Conservation (phyloP, 208 protist species). For the Trypanosoma platydactyli region DNA sequence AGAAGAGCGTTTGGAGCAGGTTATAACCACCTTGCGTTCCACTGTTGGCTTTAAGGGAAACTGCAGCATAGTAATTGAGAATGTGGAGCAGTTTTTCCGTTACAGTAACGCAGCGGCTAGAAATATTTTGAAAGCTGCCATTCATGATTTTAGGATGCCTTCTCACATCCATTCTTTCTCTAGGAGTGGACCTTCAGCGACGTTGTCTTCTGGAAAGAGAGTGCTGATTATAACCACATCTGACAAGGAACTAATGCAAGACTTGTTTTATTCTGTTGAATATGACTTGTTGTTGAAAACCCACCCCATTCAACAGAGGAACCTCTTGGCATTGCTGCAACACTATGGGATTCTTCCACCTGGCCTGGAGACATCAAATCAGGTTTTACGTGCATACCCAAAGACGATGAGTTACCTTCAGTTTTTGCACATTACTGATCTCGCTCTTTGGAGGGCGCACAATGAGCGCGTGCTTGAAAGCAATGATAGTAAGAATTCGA, state of each 20-base stretch:
- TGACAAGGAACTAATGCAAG: constrained; percentile 20
- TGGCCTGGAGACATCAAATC: constrained; percentile 2
- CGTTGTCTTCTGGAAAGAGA: constrained; percentile 6
- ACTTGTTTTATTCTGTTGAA: constrained; percentile 4
- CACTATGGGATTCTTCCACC: constrained; percentile 39
- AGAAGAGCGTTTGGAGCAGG: constrained; percentile 1
- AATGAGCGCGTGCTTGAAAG: not conserved
- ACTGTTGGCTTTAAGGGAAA: constrained; percentile 11
- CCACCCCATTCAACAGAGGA: constrained; percentile 38
- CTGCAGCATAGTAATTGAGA: constrained; percentile 25
- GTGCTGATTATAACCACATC: constrained; percentile 29
- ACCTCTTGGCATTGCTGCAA: constrained; percentile 31
- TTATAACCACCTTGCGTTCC: constrained; percentile 1
- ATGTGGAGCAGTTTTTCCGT: constrained; percentile 21
- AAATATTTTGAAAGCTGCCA: constrained; percentile 10
- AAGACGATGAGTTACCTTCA: constrained; percentile 56
- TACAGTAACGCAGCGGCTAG: not conserved
- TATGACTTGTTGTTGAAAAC: constrained; percentile 26
- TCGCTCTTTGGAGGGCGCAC: constrained; percentile 51
- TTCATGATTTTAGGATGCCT: constrained; percentile 18
- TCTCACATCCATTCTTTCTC: not conserved
- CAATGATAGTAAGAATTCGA: not conserved
- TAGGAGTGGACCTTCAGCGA: not conserved
- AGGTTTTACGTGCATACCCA: constrained; percentile 42
- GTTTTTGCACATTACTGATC: constrained; percentile 74